Percentiles rank a stretch among this genome's conserved stretches.
Conservation (phyloP, 2,329 filamentous ascomycete species). For the Fusarium guadeloupense region DNA sequence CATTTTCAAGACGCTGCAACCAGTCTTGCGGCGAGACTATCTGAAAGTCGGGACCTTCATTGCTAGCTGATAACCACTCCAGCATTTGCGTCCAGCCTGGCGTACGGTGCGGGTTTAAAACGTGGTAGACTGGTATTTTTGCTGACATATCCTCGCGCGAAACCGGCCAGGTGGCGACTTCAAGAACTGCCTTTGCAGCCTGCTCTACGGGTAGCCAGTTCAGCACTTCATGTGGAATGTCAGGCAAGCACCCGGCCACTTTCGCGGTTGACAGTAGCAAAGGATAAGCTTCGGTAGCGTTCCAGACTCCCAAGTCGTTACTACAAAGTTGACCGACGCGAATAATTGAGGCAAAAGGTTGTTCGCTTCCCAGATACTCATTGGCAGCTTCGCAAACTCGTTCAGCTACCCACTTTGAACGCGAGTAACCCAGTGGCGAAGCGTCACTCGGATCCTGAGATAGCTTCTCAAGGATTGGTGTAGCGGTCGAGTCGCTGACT, state of each 20-base stretch:
- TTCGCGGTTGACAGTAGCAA: constrained; percentile 58
- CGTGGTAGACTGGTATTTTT: constrained; percentile 29
- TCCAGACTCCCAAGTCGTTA: constrained; percentile 61
- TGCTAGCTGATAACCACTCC: constrained; percentile 22
- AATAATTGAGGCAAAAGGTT: constrained; percentile 45
- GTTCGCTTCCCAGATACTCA: constrained; percentile 23
- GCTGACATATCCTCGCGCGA: background rate
- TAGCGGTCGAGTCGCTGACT: constrained; percentile 47
- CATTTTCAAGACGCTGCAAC: constrained; percentile 27
- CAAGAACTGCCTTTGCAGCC: constrained; percentile 53
- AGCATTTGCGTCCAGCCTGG: constrained; percentile 38
- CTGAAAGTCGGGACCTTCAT: background rate
- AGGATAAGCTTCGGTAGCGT: constrained; percentile 60
- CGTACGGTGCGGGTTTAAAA: constrained; percentile 32
- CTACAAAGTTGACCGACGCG: constrained; percentile 62
- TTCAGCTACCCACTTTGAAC: constrained; percentile 54
- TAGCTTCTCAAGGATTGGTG: constrained; percentile 46
- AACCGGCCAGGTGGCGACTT: constrained; percentile 39
- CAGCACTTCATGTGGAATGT: constrained; percentile 44
- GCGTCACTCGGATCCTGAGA: constrained; percentile 31
- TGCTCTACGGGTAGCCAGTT: constrained; percentile 61
- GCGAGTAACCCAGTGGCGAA: constrained; percentile 55
- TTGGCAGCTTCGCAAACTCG: constrained; percentile 50
- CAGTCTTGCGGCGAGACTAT: constrained; percentile 19
- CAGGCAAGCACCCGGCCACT: constrained; percentile 50